phyloP scores from a whole-genome alignment of 306 rosid genomes.

The Ceratonia siliqua region DNA sequence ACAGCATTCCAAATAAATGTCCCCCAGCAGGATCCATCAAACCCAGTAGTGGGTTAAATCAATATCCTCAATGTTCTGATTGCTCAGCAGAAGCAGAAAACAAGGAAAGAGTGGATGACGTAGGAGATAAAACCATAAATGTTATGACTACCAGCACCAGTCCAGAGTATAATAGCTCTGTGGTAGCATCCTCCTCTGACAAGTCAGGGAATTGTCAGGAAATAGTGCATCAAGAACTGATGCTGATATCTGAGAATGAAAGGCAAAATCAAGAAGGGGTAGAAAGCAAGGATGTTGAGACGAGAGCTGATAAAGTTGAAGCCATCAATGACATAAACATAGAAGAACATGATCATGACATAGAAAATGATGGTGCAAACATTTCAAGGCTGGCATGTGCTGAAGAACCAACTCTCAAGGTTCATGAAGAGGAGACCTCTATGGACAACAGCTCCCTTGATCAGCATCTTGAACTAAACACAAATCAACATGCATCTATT shows the following conservation, averaged over 20 bases:
- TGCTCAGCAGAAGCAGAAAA: neutral
- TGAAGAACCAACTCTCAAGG: constrained; percentile 19
- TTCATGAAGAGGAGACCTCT: constrained; percentile 21
- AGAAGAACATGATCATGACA: constrained; percentile 24
- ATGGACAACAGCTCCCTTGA: constrained; percentile 20
- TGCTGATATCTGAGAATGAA: constrained; percentile 23
- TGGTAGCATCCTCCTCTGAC: constrained; percentile 20
- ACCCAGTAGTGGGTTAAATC: neutral
- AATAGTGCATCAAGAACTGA: constrained; percentile 26
- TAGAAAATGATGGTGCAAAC: neutral
- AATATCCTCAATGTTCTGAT: neutral
- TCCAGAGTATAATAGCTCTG: constrained; percentile 18
- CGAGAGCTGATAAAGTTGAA: constrained; percentile 27
- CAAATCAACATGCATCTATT: constrained; percentile 30
- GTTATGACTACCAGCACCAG: neutral
- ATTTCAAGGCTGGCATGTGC: neutral
- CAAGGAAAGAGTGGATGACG: neutral
- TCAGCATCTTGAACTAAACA: constrained; percentile 30
- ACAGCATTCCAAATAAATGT: constrained; percentile 11
- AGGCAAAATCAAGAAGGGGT: constrained; percentile 21
- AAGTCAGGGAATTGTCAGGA: constrained; percentile 24
- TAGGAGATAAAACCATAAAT: constrained; percentile 1
- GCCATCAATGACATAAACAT: constrained; percentile 15
- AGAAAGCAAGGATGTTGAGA: constrained; percentile 9
- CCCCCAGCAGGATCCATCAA: constrained; percentile 2